These are phyloP conservation scores for Medicago ruthenica DNA, from an alignment of 306 rosid species.

Conservation along the genomic window DNA sequence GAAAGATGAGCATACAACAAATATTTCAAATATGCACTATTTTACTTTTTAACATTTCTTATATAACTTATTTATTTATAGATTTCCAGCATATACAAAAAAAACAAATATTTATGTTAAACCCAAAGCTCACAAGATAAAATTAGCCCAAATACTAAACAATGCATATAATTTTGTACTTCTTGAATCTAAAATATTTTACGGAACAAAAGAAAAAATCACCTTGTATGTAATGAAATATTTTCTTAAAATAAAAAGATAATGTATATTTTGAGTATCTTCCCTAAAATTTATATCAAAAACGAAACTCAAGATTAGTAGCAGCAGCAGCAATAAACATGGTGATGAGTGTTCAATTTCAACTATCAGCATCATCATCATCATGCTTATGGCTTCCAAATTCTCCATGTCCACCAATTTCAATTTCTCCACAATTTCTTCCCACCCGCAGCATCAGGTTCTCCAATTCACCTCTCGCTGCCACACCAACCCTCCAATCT, in stretches of 20 bases:
- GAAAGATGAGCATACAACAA: too few relatives aligned
- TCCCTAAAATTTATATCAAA: too few relatives aligned
- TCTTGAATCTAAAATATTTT: neutral
- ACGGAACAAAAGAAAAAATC: neutral
- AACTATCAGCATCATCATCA: constrained; percentile 33
- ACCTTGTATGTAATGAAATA: neutral
- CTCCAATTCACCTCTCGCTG: constrained; percentile 48
- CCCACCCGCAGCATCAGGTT: constrained; percentile 41
- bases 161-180: too few relatives aligned
- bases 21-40: too few relatives aligned
- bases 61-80: too few relatives aligned
- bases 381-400: constrained; percentile 52
- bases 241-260: too few relatives aligned
- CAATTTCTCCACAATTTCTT: neutral
- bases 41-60: too few relatives aligned
- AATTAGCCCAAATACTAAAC: too few relatives aligned
- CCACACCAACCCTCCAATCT: constrained; percentile 59
- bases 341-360: constrained; percentile 61
- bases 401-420: constrained; percentile 38
- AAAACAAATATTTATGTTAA: too few relatives aligned
- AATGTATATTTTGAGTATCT: too few relatives aligned
- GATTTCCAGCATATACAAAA: too few relatives aligned
- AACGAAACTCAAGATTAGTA: neutral
- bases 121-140: too few relatives aligned
- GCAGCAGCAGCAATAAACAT: neutral